Evolutionary conservation across 108 stramenopile genomes (phyloP), one percentile per base, ranked within the genome.

Genomic region (Nitzschia sp.): DNA sequence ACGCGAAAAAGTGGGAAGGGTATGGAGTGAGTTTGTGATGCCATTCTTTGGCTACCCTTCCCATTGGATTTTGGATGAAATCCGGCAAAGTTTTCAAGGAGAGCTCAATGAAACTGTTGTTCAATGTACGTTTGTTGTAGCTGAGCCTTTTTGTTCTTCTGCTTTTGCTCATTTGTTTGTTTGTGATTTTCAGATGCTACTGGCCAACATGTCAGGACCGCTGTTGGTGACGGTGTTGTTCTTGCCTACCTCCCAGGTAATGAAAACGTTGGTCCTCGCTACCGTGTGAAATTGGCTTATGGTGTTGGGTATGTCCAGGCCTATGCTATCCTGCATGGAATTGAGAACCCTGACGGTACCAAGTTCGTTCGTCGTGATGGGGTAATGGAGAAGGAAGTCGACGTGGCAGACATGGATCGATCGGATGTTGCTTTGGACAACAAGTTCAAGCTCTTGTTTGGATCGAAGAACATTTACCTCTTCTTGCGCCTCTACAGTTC

Each of bases 1-100:
- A 8, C 72, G 77, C n/a, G 83, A 84, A 46, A 54, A 62, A 22
- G 72, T 88, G 63, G 71, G 67, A 10, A 74, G 86, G 46, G 67
- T 88, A 34, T 93, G 89, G 92, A 71, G 80, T 14, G 86, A 88
- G 62, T 88, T 90, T 60, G 77, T 93, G 38, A 72, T 82, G 34
- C 82, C 84, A n/a, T 90, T 84, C 82, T 93, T 90, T 65, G 70
- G 67, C 17, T 81, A 84, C 53, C 83, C 89, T n/a, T 39, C 51
- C 26, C 38, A 75, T 21, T 87, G 80, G 78, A 56, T 86, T 7
- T n/a, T 63, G 21, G 71, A 81, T 17, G 84, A 81, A 65, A 40
- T 67, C 20, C 64, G 77, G 7, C 53, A 78, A 38, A 83, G 77
- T 38, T 66, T 60, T 53, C 17, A 41, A 19, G 72, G 76, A 26